Evolutionary conservation across 208 protist species (phyloP).

Genomic region (Leishmania gerbilli): DNA sequence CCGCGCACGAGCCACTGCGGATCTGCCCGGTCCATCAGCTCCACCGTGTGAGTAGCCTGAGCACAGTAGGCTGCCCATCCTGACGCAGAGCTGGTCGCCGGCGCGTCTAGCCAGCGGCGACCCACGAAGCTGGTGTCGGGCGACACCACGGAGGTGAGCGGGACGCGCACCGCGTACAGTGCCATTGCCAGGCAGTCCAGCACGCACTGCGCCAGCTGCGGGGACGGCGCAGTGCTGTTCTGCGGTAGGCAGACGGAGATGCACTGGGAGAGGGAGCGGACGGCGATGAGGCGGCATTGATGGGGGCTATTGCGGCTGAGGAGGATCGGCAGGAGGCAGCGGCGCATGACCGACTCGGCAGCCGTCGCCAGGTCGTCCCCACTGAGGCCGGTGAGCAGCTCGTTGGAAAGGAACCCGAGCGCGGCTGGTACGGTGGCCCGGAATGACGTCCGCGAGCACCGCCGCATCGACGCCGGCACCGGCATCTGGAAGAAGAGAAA

Average conservation of each 20-base stretch:
- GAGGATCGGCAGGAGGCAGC: conserved; percentile 73
- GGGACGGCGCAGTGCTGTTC: conserved; percentile 13
- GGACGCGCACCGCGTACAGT: conserved; percentile 29
- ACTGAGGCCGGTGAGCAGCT: conserved; percentile 54
- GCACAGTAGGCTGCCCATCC: conserved; percentile 19
- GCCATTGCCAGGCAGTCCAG: conserved; percentile 36
- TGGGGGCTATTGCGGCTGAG: conserved; percentile 43
- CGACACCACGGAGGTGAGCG: conserved; percentile 13
- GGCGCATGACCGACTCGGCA: conserved; percentile 52
- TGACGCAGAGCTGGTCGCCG: neutral
- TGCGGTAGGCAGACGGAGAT: conserved; percentile 47
- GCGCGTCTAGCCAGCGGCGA: conserved; percentile 18
- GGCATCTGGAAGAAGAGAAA: conserved; percentile 60
- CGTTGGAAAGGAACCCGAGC: conserved; percentile 60
- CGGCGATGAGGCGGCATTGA: conserved; percentile 46
- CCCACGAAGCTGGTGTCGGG: conserved; percentile 23
- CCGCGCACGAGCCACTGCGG: conserved; percentile 27
- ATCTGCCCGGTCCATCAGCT: conserved; percentile 24
- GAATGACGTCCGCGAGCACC: conserved; percentile 73
- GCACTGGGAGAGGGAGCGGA: conserved; percentile 63
- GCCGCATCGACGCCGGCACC: conserved; percentile 61
- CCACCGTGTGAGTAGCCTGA: conserved; percentile 15
- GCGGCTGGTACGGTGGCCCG: conserved; percentile 57
- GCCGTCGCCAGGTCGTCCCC: conserved; percentile 28
- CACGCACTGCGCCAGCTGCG: conserved; percentile 30